Base-by-base conservation (phyloP, 2,329 filamentous ascomycete species). In the Aspergillus aculeatus region DNA sequence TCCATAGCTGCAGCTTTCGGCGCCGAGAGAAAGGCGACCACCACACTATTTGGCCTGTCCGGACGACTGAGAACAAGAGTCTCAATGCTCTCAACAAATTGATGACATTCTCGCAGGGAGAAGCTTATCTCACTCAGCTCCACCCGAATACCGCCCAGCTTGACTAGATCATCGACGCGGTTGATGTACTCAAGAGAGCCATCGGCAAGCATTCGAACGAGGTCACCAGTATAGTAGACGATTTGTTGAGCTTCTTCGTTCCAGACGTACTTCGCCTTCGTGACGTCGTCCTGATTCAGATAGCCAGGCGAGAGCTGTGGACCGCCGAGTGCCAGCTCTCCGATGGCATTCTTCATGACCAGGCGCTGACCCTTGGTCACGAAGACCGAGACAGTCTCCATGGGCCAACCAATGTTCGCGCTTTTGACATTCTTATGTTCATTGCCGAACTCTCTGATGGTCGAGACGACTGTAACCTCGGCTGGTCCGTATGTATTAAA, bases 401-500 rank as follows among this genome's bases (percentile, higher is more conserved):
- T 64, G 1, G 73, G 73, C 61, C 68, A 67, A 14, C 72, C 73
- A 44, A 75, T 66, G 54, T 74, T 73, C 24, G 65, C 66, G 55
- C 71, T 71, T 50, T 66, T 71, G 26, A 69, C 49, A 14, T 58
- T 47, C 26, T 66, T 68, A 31, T 64, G 64, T 49, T 62, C 58
- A 21, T 67, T 68, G 24, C 65, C 71, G 58, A 73, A 71, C 35
- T 70, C 68, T 12, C 68, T 61, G 10, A 72, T 62, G 1, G 73
- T 75, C 2, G 71, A 72, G 16, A 73, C 68, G 21, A 75, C 68
- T 1, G 71, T 74, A 4, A 66, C 69, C 60, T 79, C 77, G 2
- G 74, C 71, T 4, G 77, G 76, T 1, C 77, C 77, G 50, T 78
- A 80, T 1, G 72, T 70, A 57, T 78, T 78, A 61, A 69, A 73